Conservation (phyloP, 257 asterid species). For the Ballota nigra region DNA sequence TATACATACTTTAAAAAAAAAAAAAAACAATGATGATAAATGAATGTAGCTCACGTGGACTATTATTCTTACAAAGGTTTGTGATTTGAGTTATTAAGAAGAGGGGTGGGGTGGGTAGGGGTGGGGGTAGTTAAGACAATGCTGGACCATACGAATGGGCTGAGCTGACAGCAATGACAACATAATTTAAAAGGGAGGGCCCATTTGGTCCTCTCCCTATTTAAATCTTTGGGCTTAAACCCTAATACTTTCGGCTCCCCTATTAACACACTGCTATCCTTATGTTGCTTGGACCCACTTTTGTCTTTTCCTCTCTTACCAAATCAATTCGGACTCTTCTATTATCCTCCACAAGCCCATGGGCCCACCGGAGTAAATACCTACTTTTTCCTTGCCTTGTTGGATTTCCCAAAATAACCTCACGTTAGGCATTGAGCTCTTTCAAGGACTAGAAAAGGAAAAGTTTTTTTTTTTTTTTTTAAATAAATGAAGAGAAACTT, state of each 20-base stretch:
- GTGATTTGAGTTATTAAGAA: slow-evolving; percentile 24
- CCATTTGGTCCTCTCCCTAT: slow-evolving; percentile 27
- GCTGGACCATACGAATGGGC: slow-evolving; percentile 51
- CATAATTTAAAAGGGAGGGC: slow-evolving; percentile 34
- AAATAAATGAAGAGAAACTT: neutral
- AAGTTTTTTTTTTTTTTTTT: neutral
- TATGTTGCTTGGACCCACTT: slow-evolving; percentile 25
- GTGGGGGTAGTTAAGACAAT: slow-evolving; percentile 16
- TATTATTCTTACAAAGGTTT: slow-evolving; percentile 2
- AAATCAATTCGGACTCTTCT: neutral
- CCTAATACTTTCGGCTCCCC: slow-evolving; percentile 25
- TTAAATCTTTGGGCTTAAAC: slow-evolving; percentile 29
- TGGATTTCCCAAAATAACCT: slow-evolving; percentile 24
- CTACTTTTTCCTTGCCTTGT: neutral
- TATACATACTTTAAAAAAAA: no score
- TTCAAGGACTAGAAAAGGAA: neutral
- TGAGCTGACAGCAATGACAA: slow-evolving; percentile 30
- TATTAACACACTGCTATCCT: neutral
- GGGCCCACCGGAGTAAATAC: slow-evolving; percentile 26
- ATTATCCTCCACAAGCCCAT: slow-evolving; percentile 22
- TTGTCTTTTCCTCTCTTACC: slow-evolving; percentile 30
- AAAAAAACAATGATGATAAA: neutral
- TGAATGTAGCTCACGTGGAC: slow-evolving; percentile 17
- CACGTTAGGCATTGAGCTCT: neutral
- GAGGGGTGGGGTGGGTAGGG: neutral